Conservation (phyloP, 805 yeast species). For the Henningerozyma blattae region DNA sequence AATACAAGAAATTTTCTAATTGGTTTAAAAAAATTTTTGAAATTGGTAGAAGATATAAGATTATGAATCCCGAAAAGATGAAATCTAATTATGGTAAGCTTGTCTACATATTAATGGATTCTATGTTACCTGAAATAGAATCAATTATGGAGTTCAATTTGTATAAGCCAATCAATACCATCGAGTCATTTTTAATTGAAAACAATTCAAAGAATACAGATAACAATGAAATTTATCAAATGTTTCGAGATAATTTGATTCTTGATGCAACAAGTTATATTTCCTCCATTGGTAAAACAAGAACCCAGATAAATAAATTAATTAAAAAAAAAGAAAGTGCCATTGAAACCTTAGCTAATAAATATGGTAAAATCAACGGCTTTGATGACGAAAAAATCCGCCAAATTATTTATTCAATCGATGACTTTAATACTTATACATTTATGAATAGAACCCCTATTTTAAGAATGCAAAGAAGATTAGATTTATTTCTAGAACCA, state of each 20-base stretch:
- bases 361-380: conserved; percentile 30
- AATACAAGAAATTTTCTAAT: conserved; percentile 54
- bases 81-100: conserved; percentile 68
- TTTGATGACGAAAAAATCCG: conserved; percentile 50
- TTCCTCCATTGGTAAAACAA: conserved; percentile 42
- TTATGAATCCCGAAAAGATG: conserved; percentile 77
- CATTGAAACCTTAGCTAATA: conserved; percentile 44
- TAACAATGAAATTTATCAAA: conserved; percentile 24
- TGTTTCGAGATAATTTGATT: conserved; percentile 48
- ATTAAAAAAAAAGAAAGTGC: conserved; percentile 60
- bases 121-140: conserved; percentile 57
- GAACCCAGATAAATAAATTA: conserved; percentile 42
- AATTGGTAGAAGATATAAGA: conserved; percentile 69
- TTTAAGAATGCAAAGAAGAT: conserved; percentile 42
- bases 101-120: conserved; percentile 80
- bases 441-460: conserved; percentile 61
- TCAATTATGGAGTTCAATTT: conserved; percentile 66
- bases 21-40: conserved; percentile 68
- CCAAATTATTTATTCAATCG: conserved; percentile 63
- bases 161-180: conserved; percentile 60
- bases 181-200: conserved; percentile 36
- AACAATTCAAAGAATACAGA: conserved; percentile 29
- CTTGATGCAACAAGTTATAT: conserved; percentile 60
- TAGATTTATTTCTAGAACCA: conserved; percentile 35
- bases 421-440: conserved; percentile 66